Conservation (phyloP, 768 basidiomycete species). For the Tulasnella sp. region DNA sequence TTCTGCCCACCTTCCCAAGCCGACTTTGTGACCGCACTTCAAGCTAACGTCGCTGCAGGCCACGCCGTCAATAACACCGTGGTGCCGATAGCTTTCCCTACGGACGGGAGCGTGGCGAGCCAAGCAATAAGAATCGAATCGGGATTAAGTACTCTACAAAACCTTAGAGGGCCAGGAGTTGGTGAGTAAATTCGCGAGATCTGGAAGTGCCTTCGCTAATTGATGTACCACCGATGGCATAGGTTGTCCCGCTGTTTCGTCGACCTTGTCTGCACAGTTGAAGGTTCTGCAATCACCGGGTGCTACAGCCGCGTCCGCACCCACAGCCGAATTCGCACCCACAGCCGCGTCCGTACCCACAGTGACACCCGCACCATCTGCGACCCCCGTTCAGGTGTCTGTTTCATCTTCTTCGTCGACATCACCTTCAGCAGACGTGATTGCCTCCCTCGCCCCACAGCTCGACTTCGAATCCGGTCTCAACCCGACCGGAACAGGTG, state of each 20-base stretch:
- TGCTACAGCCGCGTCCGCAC: neutral
- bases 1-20: conserved; percentile 47
- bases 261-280: conserved; percentile 5
- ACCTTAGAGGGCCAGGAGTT: conserved; percentile 52
- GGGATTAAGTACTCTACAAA: conserved; percentile 57
- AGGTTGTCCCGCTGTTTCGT: conserved; percentile 16
- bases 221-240: no score
- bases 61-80: conserved; percentile 55
- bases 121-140: conserved; percentile 42
- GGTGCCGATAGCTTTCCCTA: conserved; percentile 51
- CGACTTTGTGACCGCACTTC: conserved; percentile 29
- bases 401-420: neutral
- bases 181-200: conserved; percentile 28
- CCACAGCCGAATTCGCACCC: neutral
- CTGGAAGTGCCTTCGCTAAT: neutral
- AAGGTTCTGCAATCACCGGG: neutral
- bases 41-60: conserved; percentile 49
- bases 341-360: neutral
- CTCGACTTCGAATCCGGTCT: conserved; percentile 47
- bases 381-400: neutral
- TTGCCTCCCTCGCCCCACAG: conserved; percentile 41
- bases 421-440: neutral
- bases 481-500: conserved; percentile 59
- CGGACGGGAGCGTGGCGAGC: conserved; percentile 42
- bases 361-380: neutral